Conservation (phyloP, 2,329 filamentous ascomycete species). For the Sporothrix pallida region DNA sequence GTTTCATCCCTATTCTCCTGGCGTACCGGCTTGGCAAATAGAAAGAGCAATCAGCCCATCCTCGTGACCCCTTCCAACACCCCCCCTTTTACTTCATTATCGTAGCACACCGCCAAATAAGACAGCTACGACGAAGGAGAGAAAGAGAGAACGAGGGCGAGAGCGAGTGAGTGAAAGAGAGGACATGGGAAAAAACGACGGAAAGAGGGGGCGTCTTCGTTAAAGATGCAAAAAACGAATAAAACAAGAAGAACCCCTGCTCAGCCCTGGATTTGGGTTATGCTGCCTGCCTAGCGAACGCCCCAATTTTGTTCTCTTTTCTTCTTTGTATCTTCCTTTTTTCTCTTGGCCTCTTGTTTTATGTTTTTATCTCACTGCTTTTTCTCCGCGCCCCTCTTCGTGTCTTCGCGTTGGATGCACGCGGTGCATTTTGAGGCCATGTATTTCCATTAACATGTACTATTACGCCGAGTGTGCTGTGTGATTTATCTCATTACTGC, state of each 20-base stretch:
- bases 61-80: conserved; percentile 32
- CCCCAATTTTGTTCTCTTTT: background rate
- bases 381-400: background rate
- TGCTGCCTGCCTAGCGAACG: conserved; percentile 12
- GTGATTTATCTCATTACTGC: background rate
- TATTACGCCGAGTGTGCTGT: background rate
- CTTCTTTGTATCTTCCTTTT: conserved; percentile 18
- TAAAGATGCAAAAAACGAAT: conserved; percentile 5
- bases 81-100: conserved; percentile 11
- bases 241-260: conserved; percentile 14
- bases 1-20: conserved; percentile 18
- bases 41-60: conserved; percentile 23
- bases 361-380: conserved; percentile 14
- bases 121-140: background rate
- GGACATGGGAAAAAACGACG: background rate
- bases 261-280: conserved; percentile 2
- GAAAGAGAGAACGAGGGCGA: background rate
- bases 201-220: background rate
- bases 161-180: background rate
- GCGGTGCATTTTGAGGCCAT: conserved; percentile 7
- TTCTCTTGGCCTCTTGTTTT: background rate
- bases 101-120: conserved; percentile 35
- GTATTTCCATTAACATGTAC: background rate
- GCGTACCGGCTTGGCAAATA: conserved; percentile 29
- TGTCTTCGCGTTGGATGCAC: background rate